A percentile compares a stretch with the other conserved stretches of the same genome.
These are phyloP conservation scores for Crithidia mellificae DNA, from an alignment of 208 protist genomes.

Conservation along the genomic window DNA sequence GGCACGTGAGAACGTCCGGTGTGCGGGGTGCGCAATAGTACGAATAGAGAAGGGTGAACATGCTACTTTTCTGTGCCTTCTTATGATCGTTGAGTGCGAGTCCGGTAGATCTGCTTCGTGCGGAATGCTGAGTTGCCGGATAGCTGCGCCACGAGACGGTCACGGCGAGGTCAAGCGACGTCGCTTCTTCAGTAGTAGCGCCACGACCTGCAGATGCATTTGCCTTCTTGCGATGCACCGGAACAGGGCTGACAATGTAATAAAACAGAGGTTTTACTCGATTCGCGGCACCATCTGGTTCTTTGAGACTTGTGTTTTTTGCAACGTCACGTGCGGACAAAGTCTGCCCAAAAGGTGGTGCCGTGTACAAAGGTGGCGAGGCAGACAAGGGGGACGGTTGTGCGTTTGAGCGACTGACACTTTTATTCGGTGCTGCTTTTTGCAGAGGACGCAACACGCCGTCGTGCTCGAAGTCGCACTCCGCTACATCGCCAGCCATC, in stretches of 20 bases:
- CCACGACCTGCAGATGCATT: not conserved
- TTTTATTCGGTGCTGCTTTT: not conserved
- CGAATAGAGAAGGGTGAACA: slow-evolving; percentile 48
- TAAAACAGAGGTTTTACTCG: slow-evolving; percentile 38
- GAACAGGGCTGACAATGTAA: slow-evolving; percentile 42
- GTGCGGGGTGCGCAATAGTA: slow-evolving; percentile 61
- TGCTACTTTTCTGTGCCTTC: not conserved
- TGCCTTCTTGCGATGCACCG: not conserved
- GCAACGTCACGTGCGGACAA: not conserved
- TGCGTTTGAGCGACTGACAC: not conserved
- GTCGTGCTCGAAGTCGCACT: slow-evolving; percentile 39
- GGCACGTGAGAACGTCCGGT: slow-evolving; percentile 51
- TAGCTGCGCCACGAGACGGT: slow-evolving; percentile 42
- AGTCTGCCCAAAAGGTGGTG: not conserved
- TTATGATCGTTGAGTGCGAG: too few relatives aligned
- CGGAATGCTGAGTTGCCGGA: not conserved
- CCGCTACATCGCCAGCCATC: slow-evolving; percentile 48
- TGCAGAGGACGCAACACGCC: slow-evolving; percentile 7
- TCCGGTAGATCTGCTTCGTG: not conserved
- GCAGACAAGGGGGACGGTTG: not conserved
- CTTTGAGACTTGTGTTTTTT: not conserved
- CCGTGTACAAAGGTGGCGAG: not conserved
- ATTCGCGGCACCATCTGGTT: too few relatives aligned
- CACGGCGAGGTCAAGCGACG: slow-evolving; percentile 14
- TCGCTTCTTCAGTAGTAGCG: too few relatives aligned